Percentiles rank a stretch among this genome's conserved stretches.
These are phyloP conservation scores for Phytopythium chamaehyphon DNA, from an alignment of 352 stramenopile genomes.

Conservation along the genomic window DNA sequence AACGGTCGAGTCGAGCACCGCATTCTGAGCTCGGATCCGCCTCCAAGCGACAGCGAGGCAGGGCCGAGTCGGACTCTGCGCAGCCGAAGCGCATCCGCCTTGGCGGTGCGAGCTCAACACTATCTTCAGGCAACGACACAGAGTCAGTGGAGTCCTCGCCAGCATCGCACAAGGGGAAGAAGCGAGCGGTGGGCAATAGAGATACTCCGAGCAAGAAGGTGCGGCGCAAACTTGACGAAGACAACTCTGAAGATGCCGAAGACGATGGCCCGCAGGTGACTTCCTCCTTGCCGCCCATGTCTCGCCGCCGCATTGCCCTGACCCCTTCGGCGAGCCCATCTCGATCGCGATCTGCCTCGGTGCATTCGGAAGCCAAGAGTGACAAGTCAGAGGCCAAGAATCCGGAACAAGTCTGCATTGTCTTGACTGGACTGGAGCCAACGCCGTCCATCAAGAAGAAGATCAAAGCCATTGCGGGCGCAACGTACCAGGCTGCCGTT, in stretches of 20 bases:
- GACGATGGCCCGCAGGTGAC: neutral
- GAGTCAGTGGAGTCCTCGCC: no score
- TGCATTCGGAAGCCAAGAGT: neutral
- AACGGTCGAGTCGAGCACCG: slow-evolving; percentile 3
- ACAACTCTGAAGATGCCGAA: no score
- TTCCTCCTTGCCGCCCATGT: neutral
- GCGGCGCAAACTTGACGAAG: no score
- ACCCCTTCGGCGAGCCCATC: neutral
- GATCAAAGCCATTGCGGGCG: slow-evolving; percentile 37
- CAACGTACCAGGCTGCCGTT: slow-evolving; percentile 37
- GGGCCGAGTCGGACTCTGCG: neutral
- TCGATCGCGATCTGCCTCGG: slow-evolving; percentile 1
- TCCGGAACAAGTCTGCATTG: slow-evolving; percentile 22
- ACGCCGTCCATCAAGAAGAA: slow-evolving; percentile 33
- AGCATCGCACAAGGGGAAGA: no score
- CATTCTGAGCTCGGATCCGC: slow-evolving; percentile 4
- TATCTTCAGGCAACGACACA: neutral
- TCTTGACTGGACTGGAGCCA: slow-evolving; percentile 45
- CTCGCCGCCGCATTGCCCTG: slow-evolving; percentile 1
- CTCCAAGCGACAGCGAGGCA: slow-evolving; percentile 13
- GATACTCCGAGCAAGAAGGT: no score
- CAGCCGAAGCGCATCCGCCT: slow-evolving; percentile 21
- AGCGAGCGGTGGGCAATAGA: no score
- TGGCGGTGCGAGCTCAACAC: slow-evolving; percentile 1
- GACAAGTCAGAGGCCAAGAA: neutral